Evolutionary conservation across 129 eudicot species (phyloP).

Genomic region (Flaveria bidentis): DNA sequence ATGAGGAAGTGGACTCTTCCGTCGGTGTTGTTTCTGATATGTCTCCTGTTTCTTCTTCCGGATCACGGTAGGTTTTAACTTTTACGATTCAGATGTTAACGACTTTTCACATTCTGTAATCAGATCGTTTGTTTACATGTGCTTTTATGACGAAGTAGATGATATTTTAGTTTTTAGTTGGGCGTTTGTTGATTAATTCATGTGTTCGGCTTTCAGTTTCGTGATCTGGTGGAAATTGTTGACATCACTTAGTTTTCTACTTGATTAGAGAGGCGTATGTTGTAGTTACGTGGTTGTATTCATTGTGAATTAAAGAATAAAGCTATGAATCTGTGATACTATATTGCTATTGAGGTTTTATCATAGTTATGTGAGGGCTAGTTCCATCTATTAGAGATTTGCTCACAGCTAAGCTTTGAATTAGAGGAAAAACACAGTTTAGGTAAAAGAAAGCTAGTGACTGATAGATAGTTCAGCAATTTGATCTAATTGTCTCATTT

Average conservation of each 20-base stretch:
- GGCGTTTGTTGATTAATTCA: background rate
- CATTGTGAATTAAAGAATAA: background rate
- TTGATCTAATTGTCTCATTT: background rate
- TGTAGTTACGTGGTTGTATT: background rate
- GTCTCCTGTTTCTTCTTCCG: constrained; percentile 87
- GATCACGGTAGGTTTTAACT: constrained; percentile 79
- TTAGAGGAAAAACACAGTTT: background rate
- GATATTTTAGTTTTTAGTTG: background rate
- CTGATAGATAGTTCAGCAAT: background rate
- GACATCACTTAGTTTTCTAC: background rate
- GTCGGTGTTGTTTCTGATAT: constrained; percentile 70
- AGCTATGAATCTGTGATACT: background rate
- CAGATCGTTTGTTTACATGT: background rate
- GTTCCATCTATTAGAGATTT: background rate
- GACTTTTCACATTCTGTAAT: background rate
- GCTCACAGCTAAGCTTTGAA: background rate
- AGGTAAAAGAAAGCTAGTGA: background rate
- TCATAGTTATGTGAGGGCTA: constrained; percentile 15
- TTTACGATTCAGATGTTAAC: background rate
- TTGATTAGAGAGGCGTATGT: background rate
- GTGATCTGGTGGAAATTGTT: constrained; percentile 15
- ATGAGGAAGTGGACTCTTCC: constrained; percentile 98
- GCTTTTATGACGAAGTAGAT: background rate
- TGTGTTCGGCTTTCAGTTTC: constrained; percentile 3
- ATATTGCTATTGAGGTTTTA: constrained; percentile 4